Evolutionary conservation across 176 grass and related monocot genomes (phyloP), one percentile per base, ranked within the genome.

Genomic region (Raddia guianensis): DNA sequence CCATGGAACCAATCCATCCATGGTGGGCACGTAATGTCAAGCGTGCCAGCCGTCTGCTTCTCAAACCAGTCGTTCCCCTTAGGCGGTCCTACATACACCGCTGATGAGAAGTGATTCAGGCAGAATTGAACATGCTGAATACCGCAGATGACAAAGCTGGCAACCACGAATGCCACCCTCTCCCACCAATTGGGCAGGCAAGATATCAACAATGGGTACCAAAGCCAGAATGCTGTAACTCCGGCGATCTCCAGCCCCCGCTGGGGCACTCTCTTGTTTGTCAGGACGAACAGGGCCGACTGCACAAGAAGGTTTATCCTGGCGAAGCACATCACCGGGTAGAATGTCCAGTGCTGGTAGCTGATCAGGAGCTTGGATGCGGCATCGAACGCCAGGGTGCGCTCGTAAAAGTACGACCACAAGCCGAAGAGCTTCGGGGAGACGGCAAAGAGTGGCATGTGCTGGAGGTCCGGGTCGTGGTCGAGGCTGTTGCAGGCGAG

Each of bases 1-100:
- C 96, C 93, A 33, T 99, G 96, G 91, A 99, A 99, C 96, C 96
- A 99, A 73, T 99, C 96, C 96, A 99, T 95, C 90, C 89, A 99
- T 0, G 96, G 93, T 0, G 96, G 27, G 89, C 96, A 99, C 55
- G 72, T 64, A 68, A 99, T 90, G 87, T 99, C 80, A 2, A 99
- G 84, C 0, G 96, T 54, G 46, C 96, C 96, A 0, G 82, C 88
- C 0, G 96, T 95, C 75, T 99, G 96, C 86, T 95, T 99, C 96
- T 99, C 92, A 0, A 95, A 99, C 96, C 96, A 99, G 84, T 99
- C 93, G 5, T 95, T 99, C 32, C 96, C 96, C 61, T 84, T 78
- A 0, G 93, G 96, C 9, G 90, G 72, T 0, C 96, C 96, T 32
- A 93, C 58, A 63, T 95, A 99, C 0, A 95, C 92, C 18, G 79